These are phyloP conservation scores for Kuraishia piskuri DNA, from an alignment of 805 yeast genomes.

Conservation along the genomic window DNA sequence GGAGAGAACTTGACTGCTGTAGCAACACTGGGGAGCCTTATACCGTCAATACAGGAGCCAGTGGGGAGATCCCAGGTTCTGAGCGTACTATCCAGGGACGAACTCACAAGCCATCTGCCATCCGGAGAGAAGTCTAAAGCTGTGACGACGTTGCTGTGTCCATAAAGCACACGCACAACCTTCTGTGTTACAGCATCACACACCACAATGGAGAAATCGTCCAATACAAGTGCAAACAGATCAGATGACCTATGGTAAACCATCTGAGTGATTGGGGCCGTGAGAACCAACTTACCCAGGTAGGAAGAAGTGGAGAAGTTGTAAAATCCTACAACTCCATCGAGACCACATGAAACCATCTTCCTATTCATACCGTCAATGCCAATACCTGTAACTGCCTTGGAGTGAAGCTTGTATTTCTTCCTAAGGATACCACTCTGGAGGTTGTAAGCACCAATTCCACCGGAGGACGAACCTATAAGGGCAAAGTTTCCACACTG, in stretches of 20 bases:
- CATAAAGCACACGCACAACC: constrained; percentile 80
- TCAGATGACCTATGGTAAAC: constrained; percentile 78
- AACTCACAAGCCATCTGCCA: constrained; percentile 89
- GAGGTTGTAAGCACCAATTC: constrained; percentile 76
- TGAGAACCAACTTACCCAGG: constrained; percentile 58
- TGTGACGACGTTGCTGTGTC: constrained; percentile 85
- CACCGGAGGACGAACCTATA: constrained; percentile 83
- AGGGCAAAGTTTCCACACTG: constrained; percentile 94
- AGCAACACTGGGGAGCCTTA: constrained; percentile 67
- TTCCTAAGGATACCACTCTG: constrained; percentile 85
- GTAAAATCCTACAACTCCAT: constrained; percentile 82
- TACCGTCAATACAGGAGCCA: constrained; percentile 94
- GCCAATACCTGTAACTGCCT: constrained; percentile 80
- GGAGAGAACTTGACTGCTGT: constrained; percentile 78
- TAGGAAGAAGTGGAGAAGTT: constrained; percentile 68
- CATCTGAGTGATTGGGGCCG: constrained; percentile 71
- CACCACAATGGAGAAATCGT: constrained; percentile 76
- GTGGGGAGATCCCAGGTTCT: constrained; percentile 98
- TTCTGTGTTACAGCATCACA: constrained; percentile 75
- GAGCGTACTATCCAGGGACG: constrained; percentile 76
- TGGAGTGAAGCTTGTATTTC: constrained; percentile 60
- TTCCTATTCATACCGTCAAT: constrained; percentile 85
- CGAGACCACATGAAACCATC: constrained; percentile 82
- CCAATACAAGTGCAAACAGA: constrained; percentile 75
- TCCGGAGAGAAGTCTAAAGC: constrained; percentile 86